Percentiles rank a stretch among this genome's conserved stretches.
These are phyloP conservation scores for Volutella citrinella DNA, from an alignment of 2,329 filamentous ascomycete genomes.

Conservation along the genomic window DNA sequence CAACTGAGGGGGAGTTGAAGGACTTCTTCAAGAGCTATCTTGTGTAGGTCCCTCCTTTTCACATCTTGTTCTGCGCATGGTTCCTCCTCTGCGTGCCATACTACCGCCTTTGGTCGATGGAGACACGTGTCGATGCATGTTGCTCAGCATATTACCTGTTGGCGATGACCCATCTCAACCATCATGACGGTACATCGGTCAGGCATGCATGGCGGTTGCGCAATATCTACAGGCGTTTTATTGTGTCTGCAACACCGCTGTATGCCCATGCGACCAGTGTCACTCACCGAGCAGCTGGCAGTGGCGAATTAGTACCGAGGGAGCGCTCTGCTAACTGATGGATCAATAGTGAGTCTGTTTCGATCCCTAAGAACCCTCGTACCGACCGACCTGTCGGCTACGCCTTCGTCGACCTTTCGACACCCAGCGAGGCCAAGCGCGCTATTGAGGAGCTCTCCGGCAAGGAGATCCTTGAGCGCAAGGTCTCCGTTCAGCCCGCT, in stretches of 20 bases:
- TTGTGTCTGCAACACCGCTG: too few species aligned
- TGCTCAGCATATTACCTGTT: too few species aligned
- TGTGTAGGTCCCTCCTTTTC: slow-evolving; percentile 68
- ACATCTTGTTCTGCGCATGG: slow-evolving; percentile 1
- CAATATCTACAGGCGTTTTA: too few species aligned
- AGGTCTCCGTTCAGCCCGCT: slow-evolving; percentile 97
- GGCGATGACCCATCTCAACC: too few species aligned
- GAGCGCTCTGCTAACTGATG: too few species aligned
- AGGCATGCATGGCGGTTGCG: too few species aligned
- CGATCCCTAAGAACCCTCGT: slow-evolving; percentile 98
- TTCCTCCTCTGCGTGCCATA: slow-evolving; percentile 1
- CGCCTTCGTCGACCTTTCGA: slow-evolving; percentile 97
- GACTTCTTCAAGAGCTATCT: slow-evolving; percentile 99
- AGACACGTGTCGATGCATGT: slow-evolving; percentile 30
- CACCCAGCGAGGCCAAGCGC: slow-evolving; percentile 89
- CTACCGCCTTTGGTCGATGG: slow-evolving; percentile 7
- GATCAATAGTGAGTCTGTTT: slow-evolving; percentile 84
- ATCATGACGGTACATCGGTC: too few species aligned
- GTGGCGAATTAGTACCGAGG: too few species aligned
- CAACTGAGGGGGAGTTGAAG: slow-evolving; percentile 99
- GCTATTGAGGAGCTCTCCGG: slow-evolving; percentile 94
- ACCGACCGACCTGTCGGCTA: slow-evolving; percentile 98
- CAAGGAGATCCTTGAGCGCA: slow-evolving; percentile 96
- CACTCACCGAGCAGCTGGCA: too few species aligned
- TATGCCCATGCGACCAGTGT: too few species aligned